Conservation (phyloP, 2,329 filamentous ascomycete genomes). For the Pseudogymnoascus sp. region DNA sequence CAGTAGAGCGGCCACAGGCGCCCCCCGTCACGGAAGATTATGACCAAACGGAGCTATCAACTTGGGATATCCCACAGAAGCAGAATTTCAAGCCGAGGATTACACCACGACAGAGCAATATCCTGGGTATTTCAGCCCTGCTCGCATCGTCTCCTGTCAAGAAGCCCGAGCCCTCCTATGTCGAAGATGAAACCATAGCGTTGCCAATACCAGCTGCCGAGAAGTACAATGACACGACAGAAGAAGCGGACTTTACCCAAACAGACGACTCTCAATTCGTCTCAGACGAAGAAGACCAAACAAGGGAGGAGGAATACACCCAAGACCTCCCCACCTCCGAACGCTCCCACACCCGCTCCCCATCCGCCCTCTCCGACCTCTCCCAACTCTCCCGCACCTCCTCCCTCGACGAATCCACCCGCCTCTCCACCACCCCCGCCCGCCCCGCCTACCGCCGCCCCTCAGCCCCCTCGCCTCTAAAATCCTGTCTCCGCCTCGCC, state of each 20-base stretch:
- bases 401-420: neutral
- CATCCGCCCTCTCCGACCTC: neutral
- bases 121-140: constrained; percentile 23
- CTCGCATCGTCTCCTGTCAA: constrained; percentile 23
- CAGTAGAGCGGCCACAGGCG: neutral
- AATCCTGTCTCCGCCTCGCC: neutral
- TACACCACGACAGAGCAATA: constrained; percentile 16
- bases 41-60: neutral
- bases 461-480: neutral
- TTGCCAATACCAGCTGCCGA: neutral
- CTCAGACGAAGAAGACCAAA: neutral
- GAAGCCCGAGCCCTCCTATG: neutral
- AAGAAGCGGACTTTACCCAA: neutral
- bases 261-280: neutral
- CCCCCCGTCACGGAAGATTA: neutral
- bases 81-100: constrained; percentile 24
- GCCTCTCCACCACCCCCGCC: neutral
- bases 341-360: neutral
- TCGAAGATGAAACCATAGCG: neutral
- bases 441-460: neutral
- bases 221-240: neutral
- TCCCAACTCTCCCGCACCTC: neutral
- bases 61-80: constrained; percentile 26
- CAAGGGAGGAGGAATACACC: neutral
- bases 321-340: neutral